phyloP scores from a whole-genome alignment of 345 rosid species.

The Gossypioides kirkii region DNA sequence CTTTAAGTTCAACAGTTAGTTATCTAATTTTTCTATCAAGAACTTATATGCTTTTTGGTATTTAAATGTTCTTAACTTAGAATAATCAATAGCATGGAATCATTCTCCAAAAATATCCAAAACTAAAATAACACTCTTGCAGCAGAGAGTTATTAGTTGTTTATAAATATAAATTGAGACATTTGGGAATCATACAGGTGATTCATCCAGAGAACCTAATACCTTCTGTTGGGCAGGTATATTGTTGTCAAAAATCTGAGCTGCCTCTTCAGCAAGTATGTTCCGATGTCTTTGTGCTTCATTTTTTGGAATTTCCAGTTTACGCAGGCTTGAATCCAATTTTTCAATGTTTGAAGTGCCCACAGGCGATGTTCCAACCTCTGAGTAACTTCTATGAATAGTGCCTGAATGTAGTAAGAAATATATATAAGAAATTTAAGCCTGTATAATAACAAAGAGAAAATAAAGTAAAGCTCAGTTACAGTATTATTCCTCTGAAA shows the following conservation, averaged over 20 bases:
- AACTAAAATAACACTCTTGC: neutral
- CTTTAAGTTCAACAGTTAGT: neutral
- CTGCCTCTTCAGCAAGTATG: constrained; percentile 77
- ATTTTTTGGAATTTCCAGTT: constrained; percentile 65
- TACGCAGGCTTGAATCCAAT: constrained; percentile 39
- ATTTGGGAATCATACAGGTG: neutral
- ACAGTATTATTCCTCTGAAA: neutral
- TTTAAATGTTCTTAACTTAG: neutral
- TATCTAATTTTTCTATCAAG: neutral
- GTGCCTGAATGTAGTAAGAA: constrained; percentile 30
- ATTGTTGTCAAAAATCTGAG: constrained; percentile 65
- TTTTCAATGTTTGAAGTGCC: constrained; percentile 32
- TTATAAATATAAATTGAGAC: neutral
- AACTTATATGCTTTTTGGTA: constrained; percentile 2
- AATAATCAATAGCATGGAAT: neutral
- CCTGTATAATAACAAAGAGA: neutral
- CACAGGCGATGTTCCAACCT: constrained; percentile 30
- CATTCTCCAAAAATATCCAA: neutral
- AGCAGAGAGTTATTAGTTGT: neutral
- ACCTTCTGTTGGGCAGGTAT: constrained; percentile 76
- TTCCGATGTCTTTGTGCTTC: constrained; percentile 51
- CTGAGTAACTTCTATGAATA: constrained; percentile 28
- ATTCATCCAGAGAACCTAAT: constrained; percentile 4
- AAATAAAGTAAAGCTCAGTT: neutral
- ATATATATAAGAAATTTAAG: constrained; percentile 13